A percentile compares a stretch with the other conserved stretches of the same genome.
Conservation (phyloP, 2,329 filamentous ascomycete species). For the Xylariaceae sp. region DNA sequence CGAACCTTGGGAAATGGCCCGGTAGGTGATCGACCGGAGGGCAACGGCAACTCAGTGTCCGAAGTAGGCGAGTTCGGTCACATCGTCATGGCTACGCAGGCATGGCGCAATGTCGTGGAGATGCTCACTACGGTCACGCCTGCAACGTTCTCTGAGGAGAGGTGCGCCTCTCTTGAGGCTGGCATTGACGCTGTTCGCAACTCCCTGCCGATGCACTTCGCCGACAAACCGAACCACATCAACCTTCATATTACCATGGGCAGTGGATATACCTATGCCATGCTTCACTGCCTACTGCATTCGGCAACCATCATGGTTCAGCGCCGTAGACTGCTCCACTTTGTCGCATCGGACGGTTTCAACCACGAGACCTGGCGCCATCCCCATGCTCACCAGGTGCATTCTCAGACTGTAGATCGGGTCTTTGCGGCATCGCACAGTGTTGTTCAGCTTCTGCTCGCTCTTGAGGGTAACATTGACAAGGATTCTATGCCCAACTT, state of each 20-base stretch:
- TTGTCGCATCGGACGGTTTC: conserved; percentile 51
- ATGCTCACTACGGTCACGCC: conserved; percentile 55
- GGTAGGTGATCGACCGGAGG: conserved; percentile 34
- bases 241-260: conserved; percentile 62
- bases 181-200: conserved; percentile 54
- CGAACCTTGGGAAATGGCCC: conserved; percentile 43
- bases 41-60: conserved; percentile 37
- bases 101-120: conserved; percentile 59
- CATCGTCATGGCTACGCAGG: conserved; percentile 57
- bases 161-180: conserved; percentile 47
- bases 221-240: conserved; percentile 59
- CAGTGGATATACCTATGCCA: conserved; percentile 58
- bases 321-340: conserved; percentile 55
- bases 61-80: conserved; percentile 60
- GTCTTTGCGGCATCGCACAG: conserved; percentile 57
- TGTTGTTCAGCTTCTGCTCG: conserved; percentile 52
- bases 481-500: conserved; percentile 58
- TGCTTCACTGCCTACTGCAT: conserved; percentile 59
- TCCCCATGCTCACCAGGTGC: conserved; percentile 41
- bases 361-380: conserved; percentile 51
- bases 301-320: conserved; percentile 60
- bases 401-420: conserved; percentile 46
- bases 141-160: conserved; percentile 50
- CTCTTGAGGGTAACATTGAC: conserved; percentile 53
- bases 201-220: conserved; percentile 55